These are phyloP conservation scores for Camellia lanceoleosa DNA, from an alignment of 148 eudicot genomes.

Conservation along the genomic window DNA sequence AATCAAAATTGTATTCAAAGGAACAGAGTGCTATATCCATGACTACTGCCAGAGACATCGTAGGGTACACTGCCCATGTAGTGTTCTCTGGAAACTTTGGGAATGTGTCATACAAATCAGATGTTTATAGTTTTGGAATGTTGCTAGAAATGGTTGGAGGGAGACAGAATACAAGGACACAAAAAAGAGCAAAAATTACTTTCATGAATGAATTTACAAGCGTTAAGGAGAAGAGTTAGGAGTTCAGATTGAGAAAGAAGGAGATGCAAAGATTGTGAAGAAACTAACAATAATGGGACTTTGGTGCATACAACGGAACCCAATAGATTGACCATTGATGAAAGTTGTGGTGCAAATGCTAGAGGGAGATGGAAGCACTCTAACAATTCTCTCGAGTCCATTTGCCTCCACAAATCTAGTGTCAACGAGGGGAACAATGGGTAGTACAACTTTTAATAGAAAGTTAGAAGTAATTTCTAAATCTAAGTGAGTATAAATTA, in stretches of 20 bases:
- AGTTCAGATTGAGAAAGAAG: not conserved
- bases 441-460: too few species aligned
- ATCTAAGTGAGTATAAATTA: too few species aligned
- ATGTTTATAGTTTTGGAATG: too few species aligned
- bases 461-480: too few species aligned
- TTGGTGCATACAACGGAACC: not conserved
- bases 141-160: too few species aligned
- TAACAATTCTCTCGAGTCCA: not conserved
- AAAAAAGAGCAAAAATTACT: too few species aligned
- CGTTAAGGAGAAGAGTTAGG: not conserved
- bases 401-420: too few species aligned
- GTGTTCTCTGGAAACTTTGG: constrained; percentile 28
- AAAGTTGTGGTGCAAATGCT: constrained; percentile 14
- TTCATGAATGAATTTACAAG: too few species aligned
- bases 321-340: not conserved
- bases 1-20: constrained; percentile 4
- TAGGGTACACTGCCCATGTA: constrained; percentile 29
- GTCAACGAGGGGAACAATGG: too few species aligned
- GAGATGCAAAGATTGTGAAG: not conserved
- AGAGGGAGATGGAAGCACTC: constrained; percentile 10
- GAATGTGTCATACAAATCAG: constrained; percentile 1
- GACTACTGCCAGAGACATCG: constrained; percentile 20
- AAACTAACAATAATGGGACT: not conserved
- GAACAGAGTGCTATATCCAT: constrained; percentile 11
- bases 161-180: too few species aligned